Evolutionary conservation across 2,329 filamentous ascomycete genomes (phyloP), one percentile per base, ranked within the genome.

Genomic region (Calonectria pseudoreteaudii): DNA sequence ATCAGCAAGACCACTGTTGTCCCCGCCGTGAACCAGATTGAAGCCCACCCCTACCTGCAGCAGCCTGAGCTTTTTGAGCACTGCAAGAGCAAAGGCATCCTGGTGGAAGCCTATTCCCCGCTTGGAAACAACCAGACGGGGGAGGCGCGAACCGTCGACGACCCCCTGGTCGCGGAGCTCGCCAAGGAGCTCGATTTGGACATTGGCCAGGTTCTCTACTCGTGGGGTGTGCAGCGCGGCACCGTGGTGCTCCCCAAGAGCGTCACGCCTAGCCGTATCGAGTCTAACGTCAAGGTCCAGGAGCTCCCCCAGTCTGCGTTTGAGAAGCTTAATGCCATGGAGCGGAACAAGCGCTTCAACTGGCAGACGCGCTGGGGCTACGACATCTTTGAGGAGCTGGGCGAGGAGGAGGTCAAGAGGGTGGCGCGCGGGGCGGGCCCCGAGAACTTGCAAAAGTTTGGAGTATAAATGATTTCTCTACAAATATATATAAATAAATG

Each of bases 241-340:
- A 92, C 92, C 80, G 88, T 91, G 50, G 92, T 93, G 64, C 86
- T 94, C 76, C 91, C 92, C 77, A 94, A 94, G 89, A 92, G 90
- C 84, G 91, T 91, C 65, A 93, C 90, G 60, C 90, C 90, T 11
- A 87, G 86, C 71, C 88, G 92, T 53, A 93, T 93, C 78, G 87
- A 90, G 85, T 93, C 91, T 86, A 94, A 94, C 85, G 87, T 87
- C 70, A 78, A 86, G 77, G 86, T 86, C 9, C 64, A 74, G 60
- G 82, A 84, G 70, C 76, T 87, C 31, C 81, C 85, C 2, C 80
- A 80, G 10, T 83, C 84, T 53, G 82, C 80, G 2, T 83, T 86
- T 68, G 79, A 81, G 62, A 80, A 83, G 76, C 74, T 88, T 16
- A 83, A 85, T 65, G 80, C 77, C 3, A 77, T 87, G 28, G 86